Evolutionary conservation across 768 basidiomycete species (phyloP), one percentile per base, ranked within the genome.

Genomic region (Boletales sp.): DNA sequence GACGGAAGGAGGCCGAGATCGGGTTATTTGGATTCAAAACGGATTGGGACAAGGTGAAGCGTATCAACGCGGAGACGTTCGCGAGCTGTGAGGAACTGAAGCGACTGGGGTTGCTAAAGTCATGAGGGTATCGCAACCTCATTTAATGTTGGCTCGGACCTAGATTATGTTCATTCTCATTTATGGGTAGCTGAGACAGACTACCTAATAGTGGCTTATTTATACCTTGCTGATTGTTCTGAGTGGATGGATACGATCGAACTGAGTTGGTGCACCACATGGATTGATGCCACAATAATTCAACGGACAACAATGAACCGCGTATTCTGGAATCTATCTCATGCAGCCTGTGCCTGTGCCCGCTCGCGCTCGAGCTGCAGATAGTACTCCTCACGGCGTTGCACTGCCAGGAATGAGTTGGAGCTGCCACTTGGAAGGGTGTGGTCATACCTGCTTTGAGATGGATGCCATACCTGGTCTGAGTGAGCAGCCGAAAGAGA

Each of bases 11-110:
- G 45, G 76, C 79, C 9, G 86, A 92, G 59, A 69, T 89, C 35
- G 95, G 95, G 5, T 68, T 97, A 53, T 94, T 97, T 66, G 95
- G 94, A 6, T 73, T 97, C 47, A 90, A 93, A 29, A 89, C 92
- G 11, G 89, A 98, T 64, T 92, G 90, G 88, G 86, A 92, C 30
- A 90, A 90, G 69, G 87, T 98, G 51, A 74, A 77, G 65, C 67
- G 70, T 56, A 86, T 97, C 45, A 79, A 87, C 43, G 70, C 69
- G 29, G 87, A 94, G 72, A 77, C 74, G 34, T 75, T 92, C 41
- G 76, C 78, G 51, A 84, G 80, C 59, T 97, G 94, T 63, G 88
- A 92, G 52, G 83, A 84, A 69, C 71, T 94, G 62, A 83, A 74
- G 68, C 68, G 73, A 63, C 63, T 87, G 60, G 83, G 86, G 7